These are phyloP conservation scores for Bruguiera gymnorhiza DNA, from an alignment of 345 rosid species.

Conservation along the genomic window DNA sequence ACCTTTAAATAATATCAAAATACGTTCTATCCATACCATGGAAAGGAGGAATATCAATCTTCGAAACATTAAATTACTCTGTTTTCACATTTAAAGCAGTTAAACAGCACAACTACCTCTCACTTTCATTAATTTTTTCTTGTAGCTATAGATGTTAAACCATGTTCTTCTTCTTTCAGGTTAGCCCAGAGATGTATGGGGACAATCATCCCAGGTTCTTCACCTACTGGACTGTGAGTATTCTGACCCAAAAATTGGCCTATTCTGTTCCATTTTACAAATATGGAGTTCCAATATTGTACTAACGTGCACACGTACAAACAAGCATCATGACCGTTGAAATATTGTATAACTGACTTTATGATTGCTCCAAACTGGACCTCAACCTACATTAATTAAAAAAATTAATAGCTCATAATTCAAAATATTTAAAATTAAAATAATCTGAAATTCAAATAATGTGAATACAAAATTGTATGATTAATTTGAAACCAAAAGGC, in stretches of 20 bases:
- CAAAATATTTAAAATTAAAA: too few species aligned
- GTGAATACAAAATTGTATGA: too few species aligned
- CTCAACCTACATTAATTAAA: too few species aligned
- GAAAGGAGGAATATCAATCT: slow-evolving; percentile 2
- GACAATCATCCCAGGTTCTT: slow-evolving; percentile 94
- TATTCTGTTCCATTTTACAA: not conserved
- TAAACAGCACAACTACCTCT: slow-evolving; percentile 32
- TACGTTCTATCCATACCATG: not conserved
- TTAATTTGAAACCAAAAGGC: too few species aligned
- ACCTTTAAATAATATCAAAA: not conserved
- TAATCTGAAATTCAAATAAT: too few species aligned
- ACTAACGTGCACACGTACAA: too few species aligned
- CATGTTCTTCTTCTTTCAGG: slow-evolving; percentile 43
- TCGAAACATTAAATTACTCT: slow-evolving; percentile 5
- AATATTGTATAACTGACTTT: too few species aligned
- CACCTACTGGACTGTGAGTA: slow-evolving; percentile 95
- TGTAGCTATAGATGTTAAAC: slow-evolving; percentile 1
- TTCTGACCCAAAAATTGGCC: not conserved
- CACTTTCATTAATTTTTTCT: slow-evolving; percentile 12
- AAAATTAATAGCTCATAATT: too few species aligned
- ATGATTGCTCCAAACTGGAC: too few species aligned
- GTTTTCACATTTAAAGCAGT: slow-evolving; percentile 32
- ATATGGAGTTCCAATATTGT: too few species aligned
- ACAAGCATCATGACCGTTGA: too few species aligned
- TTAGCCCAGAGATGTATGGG: slow-evolving; percentile 95